Conservation (phyloP, 331 rosid species). For the Acacia concinna region DNA sequence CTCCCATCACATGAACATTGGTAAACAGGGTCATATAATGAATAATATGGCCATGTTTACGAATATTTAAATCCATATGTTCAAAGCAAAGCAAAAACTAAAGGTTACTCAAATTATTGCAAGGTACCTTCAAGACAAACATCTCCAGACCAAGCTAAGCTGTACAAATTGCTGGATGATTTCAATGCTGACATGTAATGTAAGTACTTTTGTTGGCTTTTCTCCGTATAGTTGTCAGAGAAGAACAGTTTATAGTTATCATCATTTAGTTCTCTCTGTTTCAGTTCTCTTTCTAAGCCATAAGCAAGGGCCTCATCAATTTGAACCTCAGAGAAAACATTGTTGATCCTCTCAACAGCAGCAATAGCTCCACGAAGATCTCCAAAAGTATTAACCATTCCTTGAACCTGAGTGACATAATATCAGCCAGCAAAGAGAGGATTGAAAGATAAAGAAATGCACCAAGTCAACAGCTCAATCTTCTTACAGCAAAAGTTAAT, state of each 20-base stretch:
- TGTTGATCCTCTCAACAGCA: conserved; percentile 94
- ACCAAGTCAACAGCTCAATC: conserved; percentile 29
- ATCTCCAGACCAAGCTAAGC: conserved; percentile 84
- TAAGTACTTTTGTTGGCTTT: conserved; percentile 40
- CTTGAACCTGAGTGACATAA: conserved; percentile 86
- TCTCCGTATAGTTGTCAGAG: conserved; percentile 42
- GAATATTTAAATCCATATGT: background rate
- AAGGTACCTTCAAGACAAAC: conserved; percentile 83
- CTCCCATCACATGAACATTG: conserved; percentile 15
- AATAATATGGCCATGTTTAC: background rate
- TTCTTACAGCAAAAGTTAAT: conserved; percentile 83
- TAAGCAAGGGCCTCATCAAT: conserved; percentile 90
- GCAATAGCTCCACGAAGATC: conserved; percentile 89
- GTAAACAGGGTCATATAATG: conserved; percentile 16
- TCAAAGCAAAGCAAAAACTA: conserved; percentile 14
- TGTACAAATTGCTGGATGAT: conserved; percentile 62
- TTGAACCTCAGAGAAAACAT: conserved; percentile 74
- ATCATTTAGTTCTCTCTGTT: conserved; percentile 54
- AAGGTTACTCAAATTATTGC: conserved; percentile 25
- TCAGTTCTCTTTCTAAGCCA: conserved; percentile 88
- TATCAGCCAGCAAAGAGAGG: conserved; percentile 32
- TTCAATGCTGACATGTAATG: conserved; percentile 87
- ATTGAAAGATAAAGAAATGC: conserved; percentile 23
- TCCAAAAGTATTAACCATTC: conserved; percentile 89
- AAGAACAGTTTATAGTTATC: conserved; percentile 64